These are phyloP conservation scores for Colletotrichum theobromicola DNA, from an alignment of 2,329 filamentous ascomycete genomes.

Conservation along the genomic window DNA sequence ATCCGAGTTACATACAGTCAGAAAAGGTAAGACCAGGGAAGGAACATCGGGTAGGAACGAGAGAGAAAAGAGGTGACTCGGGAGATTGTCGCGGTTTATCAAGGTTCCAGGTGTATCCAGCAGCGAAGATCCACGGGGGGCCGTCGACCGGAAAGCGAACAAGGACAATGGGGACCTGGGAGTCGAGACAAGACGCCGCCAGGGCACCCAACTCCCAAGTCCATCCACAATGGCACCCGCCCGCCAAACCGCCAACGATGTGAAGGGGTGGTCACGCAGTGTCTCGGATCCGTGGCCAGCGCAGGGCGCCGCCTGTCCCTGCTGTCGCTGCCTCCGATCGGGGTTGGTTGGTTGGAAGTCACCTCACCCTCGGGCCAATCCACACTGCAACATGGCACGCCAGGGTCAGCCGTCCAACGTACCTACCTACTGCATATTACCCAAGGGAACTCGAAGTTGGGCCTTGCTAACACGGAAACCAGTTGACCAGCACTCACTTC, in stretches of 20 bases:
- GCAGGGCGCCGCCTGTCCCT: slow-evolving; percentile 10
- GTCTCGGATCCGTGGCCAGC: slow-evolving; percentile 22
- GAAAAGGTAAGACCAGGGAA: neutral
- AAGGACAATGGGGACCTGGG: neutral
- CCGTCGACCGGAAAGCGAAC: neutral
- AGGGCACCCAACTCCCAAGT: neutral
- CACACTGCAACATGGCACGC: neutral
- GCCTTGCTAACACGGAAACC: neutral
- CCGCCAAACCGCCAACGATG: neutral
- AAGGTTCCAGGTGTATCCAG: slow-evolving; percentile 3
- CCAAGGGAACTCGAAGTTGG: too few species aligned
- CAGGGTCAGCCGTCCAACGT: slow-evolving; percentile 19
- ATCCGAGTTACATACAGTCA: neutral
- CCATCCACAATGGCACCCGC: neutral
- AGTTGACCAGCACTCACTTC: too few species aligned
- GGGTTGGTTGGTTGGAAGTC: neutral
- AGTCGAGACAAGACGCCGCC: neutral
- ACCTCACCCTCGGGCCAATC: neutral
- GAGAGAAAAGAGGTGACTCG: neutral
- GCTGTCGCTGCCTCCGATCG: neutral
- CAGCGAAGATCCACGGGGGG: neutral
- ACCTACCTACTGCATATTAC: too few species aligned
- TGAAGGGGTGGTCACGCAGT: slow-evolving; percentile 16
- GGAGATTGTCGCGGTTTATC: slow-evolving; percentile 10
- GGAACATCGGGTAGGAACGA: neutral